Percentiles rank a stretch among this genome's conserved stretches.
Conservation (phyloP, 2,329 filamentous ascomycete genomes). For the Aspergillus sp. region DNA sequence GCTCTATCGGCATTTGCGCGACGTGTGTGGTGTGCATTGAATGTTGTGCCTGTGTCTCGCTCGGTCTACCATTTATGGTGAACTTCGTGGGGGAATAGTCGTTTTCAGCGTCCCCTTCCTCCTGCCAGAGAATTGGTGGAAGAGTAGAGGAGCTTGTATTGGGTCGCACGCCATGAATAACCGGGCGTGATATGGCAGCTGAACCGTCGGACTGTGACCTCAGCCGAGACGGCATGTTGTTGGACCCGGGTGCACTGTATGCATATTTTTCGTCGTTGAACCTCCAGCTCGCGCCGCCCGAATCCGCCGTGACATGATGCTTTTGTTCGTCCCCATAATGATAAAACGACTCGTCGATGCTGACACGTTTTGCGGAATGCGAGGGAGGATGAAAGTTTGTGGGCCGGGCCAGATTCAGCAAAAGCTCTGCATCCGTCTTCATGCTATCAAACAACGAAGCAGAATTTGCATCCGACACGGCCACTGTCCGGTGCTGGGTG, state of each 20-base stretch:
- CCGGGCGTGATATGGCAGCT: slow-evolving; percentile 39
- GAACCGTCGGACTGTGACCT: slow-evolving; percentile 48
- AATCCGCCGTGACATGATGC: slow-evolving; percentile 26
- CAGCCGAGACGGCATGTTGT: slow-evolving; percentile 38
- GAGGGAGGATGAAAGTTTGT: slow-evolving; percentile 34
- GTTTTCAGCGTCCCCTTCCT: slow-evolving; percentile 26
- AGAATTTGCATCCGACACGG: slow-evolving; percentile 34
- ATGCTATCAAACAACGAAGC: slow-evolving; percentile 42
- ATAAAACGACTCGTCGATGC: slow-evolving; percentile 35
- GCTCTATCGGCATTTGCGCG: slow-evolving; percentile 18
- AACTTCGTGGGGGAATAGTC: slow-evolving; percentile 14
- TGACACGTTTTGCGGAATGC: slow-evolving; percentile 31
- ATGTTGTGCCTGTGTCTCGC: not conserved
- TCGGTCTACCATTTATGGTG: slow-evolving; percentile 15
- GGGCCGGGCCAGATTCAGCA: slow-evolving; percentile 49
- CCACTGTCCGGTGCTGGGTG: slow-evolving; percentile 31
- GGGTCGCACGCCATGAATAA: slow-evolving; percentile 39
- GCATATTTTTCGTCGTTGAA: slow-evolving; percentile 22
- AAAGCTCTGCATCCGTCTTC: slow-evolving; percentile 51
- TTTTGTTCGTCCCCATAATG: slow-evolving; percentile 26
- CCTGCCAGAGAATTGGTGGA: slow-evolving; percentile 37
- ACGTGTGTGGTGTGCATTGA: slow-evolving; percentile 8
- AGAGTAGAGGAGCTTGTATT: slow-evolving; percentile 42
- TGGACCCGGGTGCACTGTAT: slow-evolving; percentile 19
- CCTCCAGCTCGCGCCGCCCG: slow-evolving; percentile 19